Base-by-base conservation (phyloP, 139 green algal species). In the Auxenochlorella protothecoides region DNA sequence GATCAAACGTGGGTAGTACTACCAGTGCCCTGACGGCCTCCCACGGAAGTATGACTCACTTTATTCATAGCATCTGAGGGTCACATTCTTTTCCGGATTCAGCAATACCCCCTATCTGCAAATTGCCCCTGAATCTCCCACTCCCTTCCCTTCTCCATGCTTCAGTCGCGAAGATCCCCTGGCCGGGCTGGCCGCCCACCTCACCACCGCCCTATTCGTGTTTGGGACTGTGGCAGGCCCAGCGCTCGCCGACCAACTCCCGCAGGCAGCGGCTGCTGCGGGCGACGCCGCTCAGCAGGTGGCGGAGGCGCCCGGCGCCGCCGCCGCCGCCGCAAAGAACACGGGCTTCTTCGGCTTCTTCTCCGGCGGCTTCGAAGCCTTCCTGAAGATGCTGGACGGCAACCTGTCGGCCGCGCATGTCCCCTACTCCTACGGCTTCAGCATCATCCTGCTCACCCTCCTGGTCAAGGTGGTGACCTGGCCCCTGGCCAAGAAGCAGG, bases 391-490 rank as follows among this genome's bases (percentile, higher is more conserved):
- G 68, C n/a, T 99, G 53, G 89, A 98, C 71, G 68, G 62, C 54
- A 85, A 82, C 0, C 72, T 99, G 16, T 81, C 85, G 54, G 72
- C 66, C 11, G 64, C 88, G 9, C 51, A 83, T 69, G 80, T 97
- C 11, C 94, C 94, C 6, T 98, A 99, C 76, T 90, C 89, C 4
- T 98, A 98, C 71, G 92, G 92, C 27, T 97, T 93, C 74, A 85
- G 92, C 68, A 97, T 97, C 80, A 94, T 97, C 69, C 61, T 91
- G n/a, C 82, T 97, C 7, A 97, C 92, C 0, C 14, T 96, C 3
- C 16, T 94, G 12, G 92, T 98, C 16, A 99, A 99, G 86, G 57
- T 85, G 11, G 85, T 79, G 44, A 99, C 95, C 0, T 98, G 90
- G 75, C 94, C 94, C 4, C 84, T 99, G 15, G 89, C 90, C 15